These are phyloP conservation scores for Trichoderma guizhouense DNA, from an alignment of 2,329 filamentous ascomycete genomes.

Conservation along the genomic window DNA sequence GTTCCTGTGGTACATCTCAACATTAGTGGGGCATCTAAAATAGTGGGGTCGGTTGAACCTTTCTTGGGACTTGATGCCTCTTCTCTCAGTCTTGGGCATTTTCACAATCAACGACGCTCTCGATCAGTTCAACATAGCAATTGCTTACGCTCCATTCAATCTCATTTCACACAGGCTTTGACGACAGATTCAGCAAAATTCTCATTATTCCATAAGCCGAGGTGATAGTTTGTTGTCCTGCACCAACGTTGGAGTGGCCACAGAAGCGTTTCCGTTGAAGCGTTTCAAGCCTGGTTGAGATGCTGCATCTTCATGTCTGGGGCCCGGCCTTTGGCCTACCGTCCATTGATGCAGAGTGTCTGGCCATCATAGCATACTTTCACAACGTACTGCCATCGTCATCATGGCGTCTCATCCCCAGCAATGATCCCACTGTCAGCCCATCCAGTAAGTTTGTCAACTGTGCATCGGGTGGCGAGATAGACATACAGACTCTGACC, in stretches of 20 bases:
- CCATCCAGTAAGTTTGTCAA: constrained; percentile 59
- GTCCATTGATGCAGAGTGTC: constrained; percentile 87
- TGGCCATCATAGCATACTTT: constrained; percentile 77
- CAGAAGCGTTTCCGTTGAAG: neutral
- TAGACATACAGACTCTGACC: neutral
- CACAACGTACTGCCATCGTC: constrained; percentile 57
- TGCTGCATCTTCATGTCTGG: constrained; percentile 77
- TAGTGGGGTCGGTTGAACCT: neutral
- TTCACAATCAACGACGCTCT: neutral
- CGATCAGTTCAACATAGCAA: neutral
- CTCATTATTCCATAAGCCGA: neutral
- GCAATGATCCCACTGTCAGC: constrained; percentile 68
- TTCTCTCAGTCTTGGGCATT: neutral
- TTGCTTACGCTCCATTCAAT: neutral
- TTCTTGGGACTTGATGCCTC: neutral
- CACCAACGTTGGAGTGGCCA: neutral
- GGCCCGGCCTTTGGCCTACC: constrained; percentile 84
- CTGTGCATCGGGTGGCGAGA: neutral
- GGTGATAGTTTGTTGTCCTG: neutral
- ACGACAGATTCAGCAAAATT: neutral
- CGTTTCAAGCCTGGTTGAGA: constrained; percentile 18
- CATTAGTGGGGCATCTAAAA: neutral
- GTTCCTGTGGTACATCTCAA: neutral
- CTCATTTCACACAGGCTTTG: neutral
- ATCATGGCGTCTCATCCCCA: constrained; percentile 67